Base-by-base conservation (phyloP, 441 rosid genomes). In the Isatis lusitanica region DNA sequence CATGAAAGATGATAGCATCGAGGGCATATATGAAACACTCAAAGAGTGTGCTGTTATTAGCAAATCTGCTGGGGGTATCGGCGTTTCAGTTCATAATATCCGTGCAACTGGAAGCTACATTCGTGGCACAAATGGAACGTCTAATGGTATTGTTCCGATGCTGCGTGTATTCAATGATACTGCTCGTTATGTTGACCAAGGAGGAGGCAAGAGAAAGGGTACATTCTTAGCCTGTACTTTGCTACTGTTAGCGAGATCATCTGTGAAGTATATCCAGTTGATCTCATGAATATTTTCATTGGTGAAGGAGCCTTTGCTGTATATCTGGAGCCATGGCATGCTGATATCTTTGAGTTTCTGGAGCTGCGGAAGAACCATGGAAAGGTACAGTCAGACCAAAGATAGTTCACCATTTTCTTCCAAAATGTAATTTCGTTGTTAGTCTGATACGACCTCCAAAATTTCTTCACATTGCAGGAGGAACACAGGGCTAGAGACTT, bases 201-300 rank as follows among this genome's bases (percentile, higher is more conserved):
- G 98, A 58, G 97, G 97, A n/a, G 98, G 98, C 80, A 93, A 91
- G 84, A 88, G 98, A 66, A 93, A 91, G 76, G 98, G 97, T 30
- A 57, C 44, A 71, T n/a, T 26, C 51, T 38, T 7, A 31, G 73
- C 18, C 0, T n/a, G 7, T 44, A 44, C 16, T 48, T 48, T 18
- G 4, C 5, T 17, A 4, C 42, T 42, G 0, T 56, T 42, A 36
- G 26, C 3, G 11, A 36, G 9, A 51, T 38, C 26, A 8, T 31
- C 6, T 56, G 15, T 43, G n/a, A 1, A 7, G 10, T 3, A 4
- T 31, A 56, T 53, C 13, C 7, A 42, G 13, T 55, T 3, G n/a
- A 59, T 26, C 59, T 70, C 30, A 43, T 73, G 0, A 53, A 5
- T 73, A 44, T 1, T 21, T 40, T 36, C 1, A 75, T 71, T 46